phyloP scores from a whole-genome alignment of 345 rosid genomes.

The Clausena lansium region DNA sequence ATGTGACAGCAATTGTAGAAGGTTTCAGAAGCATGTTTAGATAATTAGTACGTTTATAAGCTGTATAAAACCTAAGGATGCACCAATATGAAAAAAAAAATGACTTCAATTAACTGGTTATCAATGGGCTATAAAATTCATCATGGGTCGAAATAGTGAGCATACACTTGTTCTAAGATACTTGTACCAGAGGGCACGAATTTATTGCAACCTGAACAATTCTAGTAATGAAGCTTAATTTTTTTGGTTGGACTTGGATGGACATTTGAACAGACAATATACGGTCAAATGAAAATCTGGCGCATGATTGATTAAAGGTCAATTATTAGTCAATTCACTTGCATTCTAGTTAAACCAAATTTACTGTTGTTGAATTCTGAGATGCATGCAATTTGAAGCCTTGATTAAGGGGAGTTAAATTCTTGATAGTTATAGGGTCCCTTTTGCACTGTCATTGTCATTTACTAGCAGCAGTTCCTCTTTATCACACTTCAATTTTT shows the following conservation, averaged over 20 bases:
- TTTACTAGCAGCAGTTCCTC: conserved; percentile 6
- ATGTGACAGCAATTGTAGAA: background rate
- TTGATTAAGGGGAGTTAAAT: background rate
- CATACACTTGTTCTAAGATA: background rate
- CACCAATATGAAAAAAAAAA: background rate
- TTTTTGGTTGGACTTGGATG: background rate
- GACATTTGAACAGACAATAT: background rate
- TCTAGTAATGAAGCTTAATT: background rate
- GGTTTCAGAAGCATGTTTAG: background rate
- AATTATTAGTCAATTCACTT: background rate
- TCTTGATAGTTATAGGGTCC: conserved; percentile 4
- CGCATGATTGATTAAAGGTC: background rate
- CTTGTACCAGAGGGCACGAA: background rate
- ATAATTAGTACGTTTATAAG: background rate
- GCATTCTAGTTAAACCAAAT: background rate
- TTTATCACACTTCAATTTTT: conserved; percentile 18
- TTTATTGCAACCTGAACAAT: background rate
- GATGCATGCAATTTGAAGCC: background rate
- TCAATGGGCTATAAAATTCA: background rate
- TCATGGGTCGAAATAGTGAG: background rate
- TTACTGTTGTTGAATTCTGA: background rate
- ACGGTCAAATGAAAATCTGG: background rate
- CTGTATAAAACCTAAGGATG: background rate
- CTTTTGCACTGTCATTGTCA: conserved; percentile 15
- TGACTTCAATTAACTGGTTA: background rate